phyloP scores from a whole-genome alignment of 805 yeast genomes.

The Candida chilensis region DNA sequence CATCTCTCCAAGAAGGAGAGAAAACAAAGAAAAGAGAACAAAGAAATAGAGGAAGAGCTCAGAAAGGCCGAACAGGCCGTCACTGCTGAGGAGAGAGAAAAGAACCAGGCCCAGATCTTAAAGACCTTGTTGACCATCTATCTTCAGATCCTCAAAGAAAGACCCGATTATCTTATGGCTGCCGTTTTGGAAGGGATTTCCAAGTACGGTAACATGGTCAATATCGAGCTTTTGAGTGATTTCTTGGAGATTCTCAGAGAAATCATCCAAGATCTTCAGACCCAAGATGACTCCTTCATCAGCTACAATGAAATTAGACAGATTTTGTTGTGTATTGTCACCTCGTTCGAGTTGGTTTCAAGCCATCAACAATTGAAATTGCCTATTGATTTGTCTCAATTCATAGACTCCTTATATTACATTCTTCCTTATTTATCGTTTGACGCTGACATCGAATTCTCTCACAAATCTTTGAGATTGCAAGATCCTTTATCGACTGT shows the following conservation, averaged over 20 bases:
- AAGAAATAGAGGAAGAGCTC: constrained; percentile 84
- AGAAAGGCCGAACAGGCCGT: constrained; percentile 80
- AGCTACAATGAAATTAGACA: constrained; percentile 53
- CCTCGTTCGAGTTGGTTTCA: constrained; percentile 79
- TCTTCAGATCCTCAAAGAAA: constrained; percentile 62
- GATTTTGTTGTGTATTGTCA: constrained; percentile 71
- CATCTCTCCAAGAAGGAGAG: constrained; percentile 87
- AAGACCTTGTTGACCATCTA: constrained; percentile 66
- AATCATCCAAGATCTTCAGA: constrained; percentile 43
- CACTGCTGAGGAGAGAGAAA: constrained; percentile 80
- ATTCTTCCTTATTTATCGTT: constrained; percentile 59
- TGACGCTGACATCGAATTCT: constrained; percentile 80
- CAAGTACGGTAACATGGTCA: constrained; percentile 84
- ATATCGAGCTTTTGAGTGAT: constrained; percentile 88
- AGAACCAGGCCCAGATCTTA: constrained; percentile 75
- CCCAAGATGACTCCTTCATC: constrained; percentile 32
- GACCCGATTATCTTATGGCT: constrained; percentile 63
- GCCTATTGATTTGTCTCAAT: constrained; percentile 73
- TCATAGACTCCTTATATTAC: constrained; percentile 67
- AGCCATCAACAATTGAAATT: constrained; percentile 58
- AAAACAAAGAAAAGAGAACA: constrained; percentile 79
- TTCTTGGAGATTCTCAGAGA: constrained; percentile 84
- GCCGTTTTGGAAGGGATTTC: constrained; percentile 89
- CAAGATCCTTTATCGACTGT: constrained; percentile 58
- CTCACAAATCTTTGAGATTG: constrained; percentile 71